These are phyloP conservation scores for Penicillium sp. DNA, from an alignment of 2,329 filamentous ascomycete species.

Conservation along the genomic window DNA sequence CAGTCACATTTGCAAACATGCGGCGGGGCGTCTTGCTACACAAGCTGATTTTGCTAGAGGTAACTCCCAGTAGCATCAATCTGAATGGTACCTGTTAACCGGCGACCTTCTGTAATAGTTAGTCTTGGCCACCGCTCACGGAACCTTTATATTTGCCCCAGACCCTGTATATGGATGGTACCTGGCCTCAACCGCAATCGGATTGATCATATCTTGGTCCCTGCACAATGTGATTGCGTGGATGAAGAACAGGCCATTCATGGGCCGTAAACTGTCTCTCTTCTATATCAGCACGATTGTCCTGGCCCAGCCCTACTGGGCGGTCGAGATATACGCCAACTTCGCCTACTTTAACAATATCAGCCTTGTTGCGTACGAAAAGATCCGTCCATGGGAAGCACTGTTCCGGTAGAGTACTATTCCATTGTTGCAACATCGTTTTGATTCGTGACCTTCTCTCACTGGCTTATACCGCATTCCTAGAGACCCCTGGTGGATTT, in stretches of 20 bases:
- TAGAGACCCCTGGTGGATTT: neutral
- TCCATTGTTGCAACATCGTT: too few relatives aligned
- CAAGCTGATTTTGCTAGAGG: neutral
- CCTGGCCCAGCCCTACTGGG: neutral
- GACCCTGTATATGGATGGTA: neutral
- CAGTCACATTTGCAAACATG: neutral
- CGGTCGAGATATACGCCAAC: neutral
- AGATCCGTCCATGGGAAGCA: neutral
- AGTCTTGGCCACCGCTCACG: neutral
- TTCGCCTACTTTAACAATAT: neutral
- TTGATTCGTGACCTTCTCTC: too few relatives aligned
- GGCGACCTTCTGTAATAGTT: neutral
- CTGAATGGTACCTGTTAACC: neutral
- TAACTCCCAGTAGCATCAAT: neutral
- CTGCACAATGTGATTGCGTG: neutral
- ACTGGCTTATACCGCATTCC: neutral
- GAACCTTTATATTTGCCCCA: neutral
- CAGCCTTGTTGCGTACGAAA: neutral
- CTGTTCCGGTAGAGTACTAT: neutral
- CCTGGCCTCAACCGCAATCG: neutral
- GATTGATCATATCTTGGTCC: neutral
- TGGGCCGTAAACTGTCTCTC: neutral
- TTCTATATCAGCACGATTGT: neutral
- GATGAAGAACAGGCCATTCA: neutral
- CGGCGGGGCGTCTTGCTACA: neutral